A percentile compares a stretch with the other conserved stretches of the same genome.
Evolutionary conservation across 2,329 filamentous ascomycete species (phyloP).

Genomic region (Keithomyces neogunnii): DNA sequence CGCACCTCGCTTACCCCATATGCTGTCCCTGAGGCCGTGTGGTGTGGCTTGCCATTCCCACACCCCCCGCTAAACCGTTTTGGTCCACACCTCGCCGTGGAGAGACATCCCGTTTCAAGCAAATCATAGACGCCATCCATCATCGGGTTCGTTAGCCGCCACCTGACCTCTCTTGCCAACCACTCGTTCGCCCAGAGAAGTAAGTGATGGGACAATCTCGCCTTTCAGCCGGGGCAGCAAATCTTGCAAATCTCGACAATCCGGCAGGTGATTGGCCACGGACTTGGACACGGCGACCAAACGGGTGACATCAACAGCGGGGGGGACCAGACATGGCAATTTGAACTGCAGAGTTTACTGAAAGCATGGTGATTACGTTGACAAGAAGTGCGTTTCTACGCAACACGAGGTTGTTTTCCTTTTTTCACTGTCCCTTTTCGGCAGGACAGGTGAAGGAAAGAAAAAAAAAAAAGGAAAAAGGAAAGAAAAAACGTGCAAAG

Average conservation of each 20-base stretch:
- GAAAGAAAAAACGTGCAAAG: neutral
- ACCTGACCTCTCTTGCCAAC: neutral
- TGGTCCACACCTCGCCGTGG: constrained; percentile 1
- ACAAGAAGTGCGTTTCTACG: no score
- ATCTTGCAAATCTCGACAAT: neutral
- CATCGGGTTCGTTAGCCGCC: neutral
- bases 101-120: neutral
- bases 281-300: no score
- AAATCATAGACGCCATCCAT: neutral
- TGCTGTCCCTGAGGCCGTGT: neutral
- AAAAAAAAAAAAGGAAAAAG: neutral
- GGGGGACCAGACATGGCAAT: no score
- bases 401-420: no score
- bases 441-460: neutral
- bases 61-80: neutral
- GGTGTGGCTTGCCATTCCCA: neutral
- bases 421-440: neutral
- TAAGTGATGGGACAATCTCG: neutral
- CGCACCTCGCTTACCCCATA: neutral
- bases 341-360: no score
- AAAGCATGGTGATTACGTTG: no score
- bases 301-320: no score
- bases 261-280: neutral
- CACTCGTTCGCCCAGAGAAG: neutral
- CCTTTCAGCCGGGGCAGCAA: neutral